Evolutionary conservation across 768 basidiomycete genomes (phyloP).

Genomic region (Pulveroboletus sp.): DNA sequence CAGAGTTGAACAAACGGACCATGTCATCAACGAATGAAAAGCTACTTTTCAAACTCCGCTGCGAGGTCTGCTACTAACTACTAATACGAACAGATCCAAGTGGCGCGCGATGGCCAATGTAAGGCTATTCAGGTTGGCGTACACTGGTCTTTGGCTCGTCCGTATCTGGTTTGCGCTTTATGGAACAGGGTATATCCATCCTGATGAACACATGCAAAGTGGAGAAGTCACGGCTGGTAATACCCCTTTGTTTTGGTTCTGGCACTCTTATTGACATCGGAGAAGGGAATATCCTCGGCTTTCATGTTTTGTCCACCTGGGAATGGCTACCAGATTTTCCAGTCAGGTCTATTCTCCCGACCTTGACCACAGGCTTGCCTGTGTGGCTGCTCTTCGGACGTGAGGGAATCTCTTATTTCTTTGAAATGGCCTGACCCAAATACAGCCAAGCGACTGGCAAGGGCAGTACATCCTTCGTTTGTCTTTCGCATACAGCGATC

Average conservation of each 20-base stretch:
- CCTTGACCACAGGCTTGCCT: constrained; percentile 35
- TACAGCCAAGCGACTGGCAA: constrained; percentile 11
- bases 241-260: constrained; percentile 4
- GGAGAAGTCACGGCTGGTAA: constrained; percentile 39
- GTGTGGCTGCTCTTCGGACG: constrained; percentile 19
- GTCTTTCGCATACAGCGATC: constrained; percentile 32
- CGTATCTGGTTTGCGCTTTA: constrained; percentile 31
- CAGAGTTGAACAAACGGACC: constrained; percentile 23
- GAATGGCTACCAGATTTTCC: constrained; percentile 37
- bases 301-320: constrained; percentile 33
- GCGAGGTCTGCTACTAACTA: not conserved
- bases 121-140: constrained; percentile 17
- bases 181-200: constrained; percentile 39
- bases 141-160: constrained; percentile 25
- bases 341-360: constrained; percentile 34
- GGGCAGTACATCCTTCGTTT: constrained; percentile 5
- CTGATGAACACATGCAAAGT: constrained; percentile 42
- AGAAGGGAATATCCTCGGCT: constrained; percentile 29
- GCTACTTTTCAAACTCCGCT: constrained; percentile 29
- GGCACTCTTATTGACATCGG: constrained; percentile 5
- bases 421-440: constrained; percentile 4
- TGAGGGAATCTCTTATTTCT: constrained; percentile 16
- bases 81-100: not conserved
- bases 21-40: constrained; percentile 17
- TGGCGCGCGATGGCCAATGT: constrained; percentile 8